Percentiles rank a stretch among this genome's conserved stretches.
Evolutionary conservation across 2,329 filamentous ascomycete species (phyloP).

Genomic region (Eutypella sp.): DNA sequence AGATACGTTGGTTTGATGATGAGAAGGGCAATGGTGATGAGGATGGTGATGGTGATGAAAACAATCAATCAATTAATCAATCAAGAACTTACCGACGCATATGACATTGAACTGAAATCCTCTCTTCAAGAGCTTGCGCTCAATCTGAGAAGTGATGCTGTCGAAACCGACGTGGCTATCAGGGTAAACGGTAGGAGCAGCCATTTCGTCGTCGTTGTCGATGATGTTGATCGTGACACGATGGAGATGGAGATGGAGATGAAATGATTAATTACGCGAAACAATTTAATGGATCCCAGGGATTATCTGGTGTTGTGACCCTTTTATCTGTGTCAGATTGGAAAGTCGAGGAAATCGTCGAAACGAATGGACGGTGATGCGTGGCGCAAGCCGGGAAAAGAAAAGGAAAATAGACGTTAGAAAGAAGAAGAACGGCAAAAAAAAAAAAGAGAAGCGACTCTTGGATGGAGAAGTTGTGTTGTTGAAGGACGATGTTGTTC

Average conservation of each 20-base stretch:
- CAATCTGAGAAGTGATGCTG: conserved; percentile 98
- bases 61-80: not conserved
- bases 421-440: too few species aligned
- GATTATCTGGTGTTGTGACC: conserved; percentile 21
- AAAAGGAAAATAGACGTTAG: too few species aligned
- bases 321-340: too few species aligned
- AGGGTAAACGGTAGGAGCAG: conserved; percentile 71
- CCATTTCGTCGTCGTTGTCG: conserved; percentile 48
- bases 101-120: conserved; percentile 99
- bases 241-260: conserved; percentile 13
- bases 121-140: conserved; percentile 98
- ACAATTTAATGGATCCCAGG: too few species aligned
- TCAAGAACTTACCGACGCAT: conserved; percentile 93
- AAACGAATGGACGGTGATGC: conserved; percentile 20
- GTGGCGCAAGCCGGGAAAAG: too few species aligned
- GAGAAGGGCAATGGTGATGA: conserved; percentile 3
- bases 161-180: conserved; percentile 99
- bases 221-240: not conserved
- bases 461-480: conserved; percentile 2
- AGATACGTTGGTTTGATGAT: conserved; percentile 25
- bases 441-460: conserved; percentile 5
- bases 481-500: too few species aligned
- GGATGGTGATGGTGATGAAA: conserved; percentile 1
- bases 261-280: conserved; percentile 24
- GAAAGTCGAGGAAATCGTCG: conserved; percentile 21